These are phyloP conservation scores for Lasiodiplodia sp. DNA, from an alignment of 2,329 filamentous ascomycete species.

Conservation along the genomic window DNA sequence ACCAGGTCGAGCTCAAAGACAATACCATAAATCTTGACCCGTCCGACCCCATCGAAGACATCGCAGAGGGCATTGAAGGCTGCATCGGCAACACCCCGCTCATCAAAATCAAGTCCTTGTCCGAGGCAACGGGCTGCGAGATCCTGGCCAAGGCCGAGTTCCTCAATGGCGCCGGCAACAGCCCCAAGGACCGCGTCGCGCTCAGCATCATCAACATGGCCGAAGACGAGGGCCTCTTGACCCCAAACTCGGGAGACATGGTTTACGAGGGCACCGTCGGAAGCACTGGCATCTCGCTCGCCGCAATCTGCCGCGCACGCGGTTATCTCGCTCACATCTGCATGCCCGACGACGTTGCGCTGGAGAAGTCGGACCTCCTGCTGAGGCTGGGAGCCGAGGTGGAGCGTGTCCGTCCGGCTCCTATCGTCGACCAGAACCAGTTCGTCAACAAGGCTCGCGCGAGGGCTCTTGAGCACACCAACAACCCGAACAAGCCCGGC, in stretches of 20 bases:
- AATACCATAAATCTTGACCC: constrained; percentile 12
- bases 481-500: constrained; percentile 64
- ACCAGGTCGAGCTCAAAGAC: constrained; percentile 28
- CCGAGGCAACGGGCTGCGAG: constrained; percentile 82
- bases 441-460: constrained; percentile 91
- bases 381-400: constrained; percentile 91
- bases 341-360: constrained; percentile 91
- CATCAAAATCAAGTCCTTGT: constrained; percentile 84
- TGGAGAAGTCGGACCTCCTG: constrained; percentile 88
- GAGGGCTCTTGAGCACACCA: constrained; percentile 77
- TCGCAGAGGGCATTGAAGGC: constrained; percentile 83
- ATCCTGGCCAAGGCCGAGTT: constrained; percentile 97
- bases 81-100: constrained; percentile 94
- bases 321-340: constrained; percentile 96
- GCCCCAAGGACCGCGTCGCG: constrained; percentile 94
- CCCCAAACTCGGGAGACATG: constrained; percentile 83
- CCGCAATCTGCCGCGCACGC: constrained; percentile 83
- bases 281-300: constrained; percentile 87
- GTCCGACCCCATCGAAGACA: constrained; percentile 40
- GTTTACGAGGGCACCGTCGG: constrained; percentile 98
- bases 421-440: constrained; percentile 91
- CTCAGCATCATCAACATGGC: constrained; percentile 85
- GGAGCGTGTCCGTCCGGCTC: constrained; percentile 86
- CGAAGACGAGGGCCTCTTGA: constrained; percentile 77
- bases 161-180: constrained; percentile 91